Conservation (phyloP, 768 basidiomycete species). For the Boletus rubropictus region DNA sequence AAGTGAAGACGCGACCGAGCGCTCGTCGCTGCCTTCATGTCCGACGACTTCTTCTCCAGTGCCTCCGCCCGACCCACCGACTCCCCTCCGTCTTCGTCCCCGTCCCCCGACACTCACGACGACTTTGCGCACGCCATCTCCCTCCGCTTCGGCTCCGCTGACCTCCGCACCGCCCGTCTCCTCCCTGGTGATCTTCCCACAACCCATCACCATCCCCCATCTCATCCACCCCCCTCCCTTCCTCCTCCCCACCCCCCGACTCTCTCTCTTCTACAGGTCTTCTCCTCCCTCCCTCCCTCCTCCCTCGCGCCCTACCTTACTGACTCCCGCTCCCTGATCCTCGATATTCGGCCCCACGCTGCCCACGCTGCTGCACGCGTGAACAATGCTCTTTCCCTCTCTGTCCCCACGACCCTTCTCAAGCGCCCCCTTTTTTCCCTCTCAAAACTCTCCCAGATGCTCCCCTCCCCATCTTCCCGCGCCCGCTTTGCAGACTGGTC, state of each 20-base stretch:
- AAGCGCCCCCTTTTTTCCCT: slow-evolving; percentile 86
- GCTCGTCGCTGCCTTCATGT: slow-evolving; percentile 15
- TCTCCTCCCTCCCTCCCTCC: slow-evolving; percentile 25
- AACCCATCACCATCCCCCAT: slow-evolving; percentile 15
- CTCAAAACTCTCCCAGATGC: slow-evolving; percentile 69
- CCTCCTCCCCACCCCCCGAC: neutral
- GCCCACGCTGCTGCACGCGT: slow-evolving; percentile 64
- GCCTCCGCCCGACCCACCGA: slow-evolving; percentile 20
- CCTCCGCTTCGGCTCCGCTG: slow-evolving; percentile 37
- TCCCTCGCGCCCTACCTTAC: slow-evolving; percentile 30
- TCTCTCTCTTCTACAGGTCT: slow-evolving; percentile 7
- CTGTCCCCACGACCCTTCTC: slow-evolving; percentile 90
- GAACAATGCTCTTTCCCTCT: slow-evolving; percentile 69
- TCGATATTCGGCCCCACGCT: slow-evolving; percentile 87
- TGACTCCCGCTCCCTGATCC: slow-evolving; percentile 49
- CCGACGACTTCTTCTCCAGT: slow-evolving; percentile 40
- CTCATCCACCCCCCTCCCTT: neutral
- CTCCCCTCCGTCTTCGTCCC: slow-evolving; percentile 1
- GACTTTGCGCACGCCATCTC: slow-evolving; percentile 53
- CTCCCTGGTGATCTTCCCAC: slow-evolving; percentile 22
- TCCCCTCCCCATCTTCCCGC: slow-evolving; percentile 57
- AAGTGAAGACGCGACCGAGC: neutral
- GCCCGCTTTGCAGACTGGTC: slow-evolving; percentile 56
- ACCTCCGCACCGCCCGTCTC: slow-evolving; percentile 36
- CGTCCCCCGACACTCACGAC: slow-evolving; percentile 29